Base-by-base conservation (phyloP, 1,284 basidiomycete species). In the Cerrena zonata region DNA sequence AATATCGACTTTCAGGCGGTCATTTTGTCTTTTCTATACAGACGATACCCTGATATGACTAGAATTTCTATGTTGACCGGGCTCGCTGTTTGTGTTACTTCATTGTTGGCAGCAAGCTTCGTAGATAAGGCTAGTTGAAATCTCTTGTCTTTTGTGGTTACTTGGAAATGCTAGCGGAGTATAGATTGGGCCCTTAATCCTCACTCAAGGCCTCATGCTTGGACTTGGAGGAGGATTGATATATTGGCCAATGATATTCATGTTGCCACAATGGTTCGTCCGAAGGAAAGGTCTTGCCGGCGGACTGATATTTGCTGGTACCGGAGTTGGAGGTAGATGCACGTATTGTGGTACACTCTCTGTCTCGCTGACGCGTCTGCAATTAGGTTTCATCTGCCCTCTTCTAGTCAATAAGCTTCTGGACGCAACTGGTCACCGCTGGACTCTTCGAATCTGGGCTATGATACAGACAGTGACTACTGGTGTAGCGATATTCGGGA, bases 231-330 rank as follows among this genome's bases (percentile, higher is more conserved):
- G 58, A 1, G 63, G 60, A 0, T 50, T 74, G 19, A 49, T 73
- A 1, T 72, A 70, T 52, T 58, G 62, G 7, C 66, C 69, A 1
- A 63, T 60, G 26, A 61, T 74, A 13, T 66, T 63, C 15, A 72
- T 65, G 53, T 56, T 76, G 50, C 64, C 68, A 0, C 72, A 75
- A 49, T 76, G 74, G 74, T 76, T 76, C 52, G 62, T 71, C 22
- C 54, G 52, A 3, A 63, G 66, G 0, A 56, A 71, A 18, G 74
- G 74, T 0, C 58, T 72, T 11, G 74, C 74, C 2, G 70, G 68
- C 47, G 72, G 74, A 0, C 59, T 72, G 30, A 65, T 75, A 22
- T 70, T 70, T 45, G 71, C 73, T 4, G 74, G 72, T 65, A 21
- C 27, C 21, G 44, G 42, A 25, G 36, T 43, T 10, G 42, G 49